phyloP scores from a whole-genome alignment of 306 rosid genomes.

The Quercus wislizeni region DNA sequence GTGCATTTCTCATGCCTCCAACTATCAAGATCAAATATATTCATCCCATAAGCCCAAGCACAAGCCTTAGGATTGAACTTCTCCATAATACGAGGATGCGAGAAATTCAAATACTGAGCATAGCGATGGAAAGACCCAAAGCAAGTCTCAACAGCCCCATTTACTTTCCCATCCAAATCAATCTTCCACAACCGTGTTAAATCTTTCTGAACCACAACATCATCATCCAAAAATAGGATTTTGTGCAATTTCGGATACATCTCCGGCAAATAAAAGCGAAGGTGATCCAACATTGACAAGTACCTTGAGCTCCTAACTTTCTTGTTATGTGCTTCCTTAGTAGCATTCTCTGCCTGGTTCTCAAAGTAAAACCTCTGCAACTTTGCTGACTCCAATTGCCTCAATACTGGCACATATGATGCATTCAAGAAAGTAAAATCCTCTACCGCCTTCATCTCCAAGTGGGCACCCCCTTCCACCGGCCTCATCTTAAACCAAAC shows the following conservation, averaged over 20 bases:
- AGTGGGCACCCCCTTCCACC: slow-evolving; percentile 69
- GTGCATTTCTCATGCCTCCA: slow-evolving; percentile 90
- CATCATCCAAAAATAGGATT: slow-evolving; percentile 83
- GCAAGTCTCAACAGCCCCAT: slow-evolving; percentile 97
- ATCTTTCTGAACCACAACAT: slow-evolving; percentile 95
- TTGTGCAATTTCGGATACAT: slow-evolving; percentile 86
- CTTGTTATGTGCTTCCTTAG: slow-evolving; percentile 49
- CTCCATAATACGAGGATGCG: slow-evolving; percentile 74
- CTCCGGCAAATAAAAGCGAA: slow-evolving; percentile 92
- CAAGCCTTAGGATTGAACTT: slow-evolving; percentile 85
- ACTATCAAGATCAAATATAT: slow-evolving; percentile 92
- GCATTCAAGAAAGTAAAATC: slow-evolving; percentile 79
- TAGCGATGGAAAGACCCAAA: slow-evolving; percentile 93
- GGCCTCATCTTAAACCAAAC: slow-evolving; percentile 99
- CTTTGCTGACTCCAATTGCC: slow-evolving; percentile 63
- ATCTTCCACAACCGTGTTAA: slow-evolving; percentile 88
- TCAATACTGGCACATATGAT: slow-evolving; percentile 75
- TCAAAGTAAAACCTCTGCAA: slow-evolving; percentile 49
- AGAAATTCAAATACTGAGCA: slow-evolving; percentile 78
- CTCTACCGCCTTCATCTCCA: slow-evolving; percentile 88
- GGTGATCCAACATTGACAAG: slow-evolving; percentile 74
- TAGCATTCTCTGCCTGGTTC: slow-evolving; percentile 50
- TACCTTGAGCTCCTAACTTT: slow-evolving; percentile 52
- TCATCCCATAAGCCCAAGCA: slow-evolving; percentile 96
- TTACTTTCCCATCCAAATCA: slow-evolving; percentile 90